These are phyloP conservation scores for Nepenthes gracilis DNA, from an alignment of 148 eudicot genomes.

Conservation along the genomic window DNA sequence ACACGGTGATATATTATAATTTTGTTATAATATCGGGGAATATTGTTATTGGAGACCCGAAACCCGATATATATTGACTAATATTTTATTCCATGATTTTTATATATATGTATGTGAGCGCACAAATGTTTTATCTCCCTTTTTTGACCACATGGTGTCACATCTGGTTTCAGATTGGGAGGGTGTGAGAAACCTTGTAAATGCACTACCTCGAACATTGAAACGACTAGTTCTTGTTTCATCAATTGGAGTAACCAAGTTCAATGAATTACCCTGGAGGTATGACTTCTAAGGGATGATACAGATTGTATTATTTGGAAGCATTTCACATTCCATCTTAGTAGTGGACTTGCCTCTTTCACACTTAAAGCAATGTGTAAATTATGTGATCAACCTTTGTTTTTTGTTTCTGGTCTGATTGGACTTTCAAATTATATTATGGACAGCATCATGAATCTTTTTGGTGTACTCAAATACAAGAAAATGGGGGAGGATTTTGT, in stretches of 20 bases:
- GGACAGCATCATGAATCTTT: slow-evolving; percentile 89
- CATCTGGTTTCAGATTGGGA: slow-evolving; percentile 58
- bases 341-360: too few relatives aligned
- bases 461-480: slow-evolving; percentile 94
- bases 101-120: too few relatives aligned
- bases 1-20: too few relatives aligned
- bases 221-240: slow-evolving; percentile 88
- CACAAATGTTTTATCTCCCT: background rate
- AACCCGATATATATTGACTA: too few relatives aligned
- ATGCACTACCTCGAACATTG: slow-evolving; percentile 57
- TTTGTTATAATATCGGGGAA: too few relatives aligned
- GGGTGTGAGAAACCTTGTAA: slow-evolving; percentile 80
- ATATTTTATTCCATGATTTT: too few relatives aligned
- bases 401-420: background rate
- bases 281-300: slow-evolving; percentile 14
- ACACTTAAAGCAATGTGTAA: too few relatives aligned
- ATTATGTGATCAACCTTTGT: too few relatives aligned
- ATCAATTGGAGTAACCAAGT: slow-evolving; percentile 94
- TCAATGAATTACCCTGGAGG: slow-evolving; percentile 96
- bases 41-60: too few relatives aligned
- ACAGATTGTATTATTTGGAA: background rate
- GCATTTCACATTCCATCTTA: too few relatives aligned
- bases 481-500: slow-evolving; percentile 97
- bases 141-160: background rate
- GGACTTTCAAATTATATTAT: background rate